phyloP scores from a whole-genome alignment of 2,329 filamentous ascomycete genomes.

The Microdochium bolleyi region DNA sequence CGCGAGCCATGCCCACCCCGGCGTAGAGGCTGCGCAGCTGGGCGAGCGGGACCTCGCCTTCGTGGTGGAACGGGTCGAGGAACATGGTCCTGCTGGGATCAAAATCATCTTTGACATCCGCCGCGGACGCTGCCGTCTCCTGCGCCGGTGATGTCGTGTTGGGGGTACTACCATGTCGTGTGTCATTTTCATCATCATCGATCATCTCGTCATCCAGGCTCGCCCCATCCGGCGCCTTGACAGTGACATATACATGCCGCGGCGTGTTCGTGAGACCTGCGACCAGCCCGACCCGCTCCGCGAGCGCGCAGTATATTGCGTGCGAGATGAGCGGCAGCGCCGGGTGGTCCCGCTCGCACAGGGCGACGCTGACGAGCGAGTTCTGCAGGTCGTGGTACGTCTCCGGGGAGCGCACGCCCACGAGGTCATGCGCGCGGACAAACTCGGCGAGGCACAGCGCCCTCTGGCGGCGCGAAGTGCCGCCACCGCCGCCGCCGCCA shows the following conservation, averaged over 20 bases:
- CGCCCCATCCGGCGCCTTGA: background rate
- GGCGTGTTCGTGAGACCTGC: background rate
- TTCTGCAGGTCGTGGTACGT: constrained; percentile 1
- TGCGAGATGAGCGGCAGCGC: constrained; percentile 1
- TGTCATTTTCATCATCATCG: background rate
- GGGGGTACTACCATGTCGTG: background rate
- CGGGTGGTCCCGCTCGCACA: background rate
- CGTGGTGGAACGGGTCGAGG: constrained; percentile 1
- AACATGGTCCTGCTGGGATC: constrained; percentile 1
- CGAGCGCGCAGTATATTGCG: constrained; percentile 1
- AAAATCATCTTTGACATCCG: background rate
- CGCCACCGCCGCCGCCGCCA: background rate
- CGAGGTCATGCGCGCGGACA: background rate
- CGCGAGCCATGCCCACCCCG: background rate
- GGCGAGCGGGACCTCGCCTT: background rate
- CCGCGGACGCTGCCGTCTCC: background rate
- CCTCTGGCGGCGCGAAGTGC: background rate
- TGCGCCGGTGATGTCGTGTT: background rate
- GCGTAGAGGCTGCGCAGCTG: background rate
- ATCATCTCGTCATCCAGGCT: background rate
- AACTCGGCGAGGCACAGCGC: background rate
- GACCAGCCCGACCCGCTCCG: background rate
- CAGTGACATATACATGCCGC: constrained; percentile 1
- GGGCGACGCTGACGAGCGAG: background rate
- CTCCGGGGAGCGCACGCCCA: background rate